Evolutionary conservation across 2,329 filamentous ascomycete species (phyloP).

Genomic region (Decorospora gaudefroyi): DNA sequence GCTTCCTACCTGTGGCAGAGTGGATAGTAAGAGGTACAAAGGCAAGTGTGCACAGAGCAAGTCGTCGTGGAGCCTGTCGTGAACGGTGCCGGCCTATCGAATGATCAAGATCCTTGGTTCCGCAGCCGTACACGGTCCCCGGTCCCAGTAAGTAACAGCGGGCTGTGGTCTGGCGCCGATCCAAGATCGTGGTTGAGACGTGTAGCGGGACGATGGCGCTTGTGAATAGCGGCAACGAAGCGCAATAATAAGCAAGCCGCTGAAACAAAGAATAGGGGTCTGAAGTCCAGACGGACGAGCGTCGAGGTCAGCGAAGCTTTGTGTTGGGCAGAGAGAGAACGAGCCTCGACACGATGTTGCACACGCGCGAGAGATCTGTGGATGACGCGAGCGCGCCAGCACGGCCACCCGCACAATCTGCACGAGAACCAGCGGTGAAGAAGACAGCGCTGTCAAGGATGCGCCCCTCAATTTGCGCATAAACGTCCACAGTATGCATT

Average conservation of each 20-base stretch:
- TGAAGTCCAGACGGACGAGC: conserved; percentile 2
- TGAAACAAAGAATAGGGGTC: conserved; percentile 1
- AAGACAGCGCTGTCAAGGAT: conserved; percentile 33
- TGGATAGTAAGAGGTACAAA: conserved; percentile 19
- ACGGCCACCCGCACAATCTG: conserved; percentile 37
- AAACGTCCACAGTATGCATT: conserved; percentile 7
- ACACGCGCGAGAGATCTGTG: conserved; percentile 32
- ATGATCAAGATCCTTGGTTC: too few relatives aligned
- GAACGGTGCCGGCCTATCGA: too few relatives aligned
- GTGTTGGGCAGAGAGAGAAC: conserved; percentile 5
- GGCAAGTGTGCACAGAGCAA: conserved; percentile 25
- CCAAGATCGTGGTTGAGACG: conserved; percentile 32
- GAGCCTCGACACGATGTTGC: conserved; percentile 22
- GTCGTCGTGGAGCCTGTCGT: conserved; percentile 23
- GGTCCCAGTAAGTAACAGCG: conserved; percentile 25
- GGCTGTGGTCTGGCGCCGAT: conserved; percentile 39
- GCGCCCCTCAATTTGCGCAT: conserved; percentile 23
- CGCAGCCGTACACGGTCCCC: conserved; percentile 30
- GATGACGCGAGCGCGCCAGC: conserved; percentile 27
- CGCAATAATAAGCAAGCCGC: conserved; percentile 4
- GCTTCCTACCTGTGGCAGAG: conserved; percentile 17
- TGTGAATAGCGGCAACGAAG: conserved; percentile 13
- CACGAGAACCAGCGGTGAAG: conserved; percentile 29
- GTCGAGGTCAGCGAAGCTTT: conserved; percentile 3
- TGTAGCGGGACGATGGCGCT: conserved; percentile 22